Evolutionary conservation across 495 filamentous ascomycete genomes (phyloP).

Genomic region (Podospora bellae-mahoneyi): DNA sequence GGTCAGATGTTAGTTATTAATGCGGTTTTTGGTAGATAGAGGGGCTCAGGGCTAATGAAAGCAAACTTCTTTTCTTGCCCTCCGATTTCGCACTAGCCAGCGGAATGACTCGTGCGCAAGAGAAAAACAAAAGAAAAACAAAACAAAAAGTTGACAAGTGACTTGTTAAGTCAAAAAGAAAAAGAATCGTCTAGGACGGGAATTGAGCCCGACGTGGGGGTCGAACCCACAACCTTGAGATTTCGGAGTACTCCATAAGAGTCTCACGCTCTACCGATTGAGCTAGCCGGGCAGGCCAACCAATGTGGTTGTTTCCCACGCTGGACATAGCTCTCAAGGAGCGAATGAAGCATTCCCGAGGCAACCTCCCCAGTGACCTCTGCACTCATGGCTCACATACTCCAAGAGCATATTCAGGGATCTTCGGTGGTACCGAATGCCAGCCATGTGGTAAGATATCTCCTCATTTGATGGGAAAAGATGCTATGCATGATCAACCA

Average conservation of each 20-base stretch:
- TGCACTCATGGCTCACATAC: background rate
- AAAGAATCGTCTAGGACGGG: constrained; percentile 13
- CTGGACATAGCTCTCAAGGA: background rate
- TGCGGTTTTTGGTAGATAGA: background rate
- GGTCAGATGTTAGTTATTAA: background rate
- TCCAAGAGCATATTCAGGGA: background rate
- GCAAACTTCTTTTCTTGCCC: too few species aligned
- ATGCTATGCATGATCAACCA: background rate
- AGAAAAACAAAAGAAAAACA: background rate
- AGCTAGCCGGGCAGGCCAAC: constrained; percentile 54
- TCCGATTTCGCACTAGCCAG: too few species aligned
- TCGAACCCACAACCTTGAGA: constrained; percentile 31
- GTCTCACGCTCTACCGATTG: constrained; percentile 83
- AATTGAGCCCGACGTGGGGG: constrained; percentile 29
- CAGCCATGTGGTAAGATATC: background rate
- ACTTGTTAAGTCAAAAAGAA: background rate
- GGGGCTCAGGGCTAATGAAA: background rate
- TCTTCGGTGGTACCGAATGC: background rate
- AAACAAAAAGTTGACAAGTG: background rate
- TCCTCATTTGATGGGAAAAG: background rate
- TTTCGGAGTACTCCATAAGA: constrained; percentile 52
- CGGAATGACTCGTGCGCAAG: too few species aligned
- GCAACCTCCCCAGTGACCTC: too few species aligned
- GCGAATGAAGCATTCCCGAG: too few species aligned
- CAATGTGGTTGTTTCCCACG: background rate